Percentiles rank a stretch among this genome's conserved stretches.
Conservation (phyloP, 139 green algal species). For the Closterium sp. region DNA sequence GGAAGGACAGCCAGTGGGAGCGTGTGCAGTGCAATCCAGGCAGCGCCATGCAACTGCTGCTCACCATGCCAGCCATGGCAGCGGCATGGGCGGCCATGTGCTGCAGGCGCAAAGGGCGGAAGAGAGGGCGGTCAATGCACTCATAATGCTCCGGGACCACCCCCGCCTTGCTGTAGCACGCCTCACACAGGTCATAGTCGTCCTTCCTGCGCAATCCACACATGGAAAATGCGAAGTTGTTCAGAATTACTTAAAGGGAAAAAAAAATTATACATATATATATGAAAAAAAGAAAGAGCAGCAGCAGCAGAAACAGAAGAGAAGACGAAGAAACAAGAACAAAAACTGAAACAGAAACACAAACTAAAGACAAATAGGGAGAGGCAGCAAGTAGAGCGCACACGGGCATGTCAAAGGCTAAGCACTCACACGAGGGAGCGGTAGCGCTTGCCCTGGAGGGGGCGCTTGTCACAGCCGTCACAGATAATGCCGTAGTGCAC, state of each 20-base stretch:
- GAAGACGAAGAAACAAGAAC: no score
- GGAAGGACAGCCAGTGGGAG: no score
- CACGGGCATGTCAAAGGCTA: no score
- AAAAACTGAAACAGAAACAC: no score
- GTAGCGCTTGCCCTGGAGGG: conserved; percentile 27
- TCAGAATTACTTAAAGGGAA: no score
- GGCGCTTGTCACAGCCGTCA: conserved; percentile 25
- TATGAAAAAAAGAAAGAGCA: no score
- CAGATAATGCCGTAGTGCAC: conserved; percentile 17
- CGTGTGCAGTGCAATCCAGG: no score
- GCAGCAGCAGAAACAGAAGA: no score
- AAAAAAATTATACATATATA: no score
- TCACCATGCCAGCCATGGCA: background rate
- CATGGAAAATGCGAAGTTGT: background rate
- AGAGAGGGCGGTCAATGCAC: background rate
- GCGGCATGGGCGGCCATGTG: background rate
- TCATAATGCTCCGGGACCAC: background rate
- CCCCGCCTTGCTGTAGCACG: background rate
- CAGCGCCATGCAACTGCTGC: background rate
- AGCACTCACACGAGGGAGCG: conserved; percentile 4
- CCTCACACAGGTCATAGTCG: conserved; percentile 33
- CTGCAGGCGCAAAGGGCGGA: background rate
- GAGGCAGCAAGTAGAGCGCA: no score
- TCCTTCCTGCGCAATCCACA: background rate
- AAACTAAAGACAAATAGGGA: no score